phyloP scores from a whole-genome alignment of 2,329 filamentous ascomycete species.

The Xylaria polymorpha region DNA sequence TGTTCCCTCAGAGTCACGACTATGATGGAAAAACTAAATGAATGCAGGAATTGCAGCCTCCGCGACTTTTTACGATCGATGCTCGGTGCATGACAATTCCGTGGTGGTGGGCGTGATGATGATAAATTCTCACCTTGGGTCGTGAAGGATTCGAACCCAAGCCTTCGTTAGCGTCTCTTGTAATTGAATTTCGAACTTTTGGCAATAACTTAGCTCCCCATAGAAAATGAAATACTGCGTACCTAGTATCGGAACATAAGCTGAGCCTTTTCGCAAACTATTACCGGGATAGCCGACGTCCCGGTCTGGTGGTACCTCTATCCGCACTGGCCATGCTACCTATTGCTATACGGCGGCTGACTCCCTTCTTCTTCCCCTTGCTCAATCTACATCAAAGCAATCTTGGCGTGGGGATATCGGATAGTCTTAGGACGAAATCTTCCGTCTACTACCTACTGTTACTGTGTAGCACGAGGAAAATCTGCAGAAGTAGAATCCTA shows the following conservation, averaged over 20 bases:
- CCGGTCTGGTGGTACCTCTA: slow-evolving; percentile 1
- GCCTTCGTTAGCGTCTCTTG: slow-evolving; percentile 22
- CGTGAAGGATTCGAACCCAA: slow-evolving; percentile 27
- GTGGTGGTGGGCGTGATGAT: slow-evolving; percentile 9
- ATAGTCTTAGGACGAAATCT: neutral
- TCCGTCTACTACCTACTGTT: neutral
- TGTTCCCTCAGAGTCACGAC: neutral
- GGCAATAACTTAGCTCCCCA: slow-evolving; percentile 22
- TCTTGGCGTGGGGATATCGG: slow-evolving; percentile 2
- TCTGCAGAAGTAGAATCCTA: neutral
- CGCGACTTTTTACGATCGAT: neutral
- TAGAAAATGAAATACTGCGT: slow-evolving; percentile 21
- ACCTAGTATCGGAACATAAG: slow-evolving; percentile 1
- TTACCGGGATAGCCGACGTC: slow-evolving; percentile 14
- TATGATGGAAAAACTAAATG: neutral
- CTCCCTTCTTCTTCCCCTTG: neutral
- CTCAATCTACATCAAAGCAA: neutral
- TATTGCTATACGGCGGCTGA: slow-evolving; percentile 19
- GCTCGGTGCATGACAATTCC: neutral
- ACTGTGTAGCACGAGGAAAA: neutral
- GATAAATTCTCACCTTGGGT: slow-evolving; percentile 8
- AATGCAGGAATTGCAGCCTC: neutral
- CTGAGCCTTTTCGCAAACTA: slow-evolving; percentile 8
- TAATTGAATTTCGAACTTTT: slow-evolving; percentile 1
- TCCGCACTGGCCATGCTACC: neutral